Evolutionary conservation across 805 yeast genomes (phyloP).

Genomic region (Saccharomycopsis sp.): DNA sequence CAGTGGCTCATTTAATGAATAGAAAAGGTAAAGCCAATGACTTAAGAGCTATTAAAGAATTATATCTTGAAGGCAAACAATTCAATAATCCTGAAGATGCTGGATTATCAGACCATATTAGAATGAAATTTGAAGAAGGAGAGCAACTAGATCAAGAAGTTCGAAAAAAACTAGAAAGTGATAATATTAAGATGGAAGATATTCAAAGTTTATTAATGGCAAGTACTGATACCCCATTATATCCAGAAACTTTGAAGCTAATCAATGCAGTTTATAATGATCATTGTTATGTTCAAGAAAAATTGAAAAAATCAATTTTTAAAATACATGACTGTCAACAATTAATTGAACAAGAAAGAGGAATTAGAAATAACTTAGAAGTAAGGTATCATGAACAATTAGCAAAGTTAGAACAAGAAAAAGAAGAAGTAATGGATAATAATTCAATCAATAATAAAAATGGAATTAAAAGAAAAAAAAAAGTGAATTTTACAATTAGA

Average conservation of each 20-base stretch:
- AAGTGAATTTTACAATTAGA: neutral
- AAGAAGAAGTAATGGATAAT: neutral
- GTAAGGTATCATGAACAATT: neutral
- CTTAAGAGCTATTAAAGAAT: constrained; percentile 19
- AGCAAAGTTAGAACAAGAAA: neutral
- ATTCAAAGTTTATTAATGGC: constrained; percentile 6
- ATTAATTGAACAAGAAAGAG: neutral
- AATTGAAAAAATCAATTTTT: constrained; percentile 4
- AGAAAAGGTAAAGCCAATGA: constrained; percentile 12
- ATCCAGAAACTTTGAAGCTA: constrained; percentile 5
- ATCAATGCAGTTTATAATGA: constrained; percentile 1
- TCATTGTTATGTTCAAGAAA: neutral
- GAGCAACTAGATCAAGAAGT: constrained; percentile 12
- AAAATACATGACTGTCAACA: neutral
- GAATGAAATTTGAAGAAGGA: neutral
- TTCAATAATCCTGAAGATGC: constrained; percentile 21
- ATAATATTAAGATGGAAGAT: constrained; percentile 18
- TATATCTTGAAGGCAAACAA: constrained; percentile 21
- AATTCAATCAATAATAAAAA: neutral
- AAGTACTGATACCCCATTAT: neutral
- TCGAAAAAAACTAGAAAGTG: constrained; percentile 9
- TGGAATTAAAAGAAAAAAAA: neutral
- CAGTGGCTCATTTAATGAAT: constrained; percentile 19
- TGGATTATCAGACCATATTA: neutral
- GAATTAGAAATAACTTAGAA: neutral